phyloP scores from a whole-genome alignment of 768 basidiomycete genomes.

The Lactarius evosmus region DNA sequence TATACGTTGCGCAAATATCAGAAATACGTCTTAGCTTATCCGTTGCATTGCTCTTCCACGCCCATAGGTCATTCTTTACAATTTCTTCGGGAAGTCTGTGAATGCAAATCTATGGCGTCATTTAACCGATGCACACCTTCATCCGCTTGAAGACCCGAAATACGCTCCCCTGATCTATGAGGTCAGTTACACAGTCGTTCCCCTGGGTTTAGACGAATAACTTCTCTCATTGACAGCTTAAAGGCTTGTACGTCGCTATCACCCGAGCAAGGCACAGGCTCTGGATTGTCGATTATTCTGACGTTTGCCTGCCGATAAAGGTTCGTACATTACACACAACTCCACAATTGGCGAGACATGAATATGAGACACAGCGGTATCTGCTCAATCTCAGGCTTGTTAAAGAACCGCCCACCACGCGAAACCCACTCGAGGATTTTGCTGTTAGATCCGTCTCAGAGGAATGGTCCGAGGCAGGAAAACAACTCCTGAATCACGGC shows the following conservation, averaged over 20 bases:
- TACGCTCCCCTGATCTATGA: conserved; percentile 12
- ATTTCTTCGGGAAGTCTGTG: conserved; percentile 68
- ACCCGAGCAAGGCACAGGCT: conserved; percentile 67
- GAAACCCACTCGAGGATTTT: conserved; percentile 8
- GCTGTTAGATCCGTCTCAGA: conserved; percentile 1
- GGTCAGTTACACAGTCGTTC: background rate
- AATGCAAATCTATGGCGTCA: conserved; percentile 33
- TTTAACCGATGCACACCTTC: background rate
- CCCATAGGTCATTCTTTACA: conserved; percentile 62
- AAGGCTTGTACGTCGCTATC: conserved; percentile 66
- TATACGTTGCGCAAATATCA: background rate
- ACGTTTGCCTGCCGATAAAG: conserved; percentile 40
- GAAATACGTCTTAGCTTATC: background rate
- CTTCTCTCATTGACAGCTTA: conserved; percentile 42
- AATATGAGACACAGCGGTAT: conserved; percentile 1
- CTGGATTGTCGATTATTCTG: conserved; percentile 66
- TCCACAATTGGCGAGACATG: background rate
- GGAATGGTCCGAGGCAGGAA: conserved; percentile 22
- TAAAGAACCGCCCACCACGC: background rate
- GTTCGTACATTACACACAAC: conserved; percentile 40
- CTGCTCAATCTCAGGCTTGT: conserved; percentile 9
- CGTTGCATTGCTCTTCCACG: background rate
- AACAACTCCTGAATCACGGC: background rate
- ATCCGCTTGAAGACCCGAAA: background rate
- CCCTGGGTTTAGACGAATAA: background rate